phyloP scores from a whole-genome alignment of 1,284 basidiomycete genomes.

The Leccinum subrobustum region DNA sequence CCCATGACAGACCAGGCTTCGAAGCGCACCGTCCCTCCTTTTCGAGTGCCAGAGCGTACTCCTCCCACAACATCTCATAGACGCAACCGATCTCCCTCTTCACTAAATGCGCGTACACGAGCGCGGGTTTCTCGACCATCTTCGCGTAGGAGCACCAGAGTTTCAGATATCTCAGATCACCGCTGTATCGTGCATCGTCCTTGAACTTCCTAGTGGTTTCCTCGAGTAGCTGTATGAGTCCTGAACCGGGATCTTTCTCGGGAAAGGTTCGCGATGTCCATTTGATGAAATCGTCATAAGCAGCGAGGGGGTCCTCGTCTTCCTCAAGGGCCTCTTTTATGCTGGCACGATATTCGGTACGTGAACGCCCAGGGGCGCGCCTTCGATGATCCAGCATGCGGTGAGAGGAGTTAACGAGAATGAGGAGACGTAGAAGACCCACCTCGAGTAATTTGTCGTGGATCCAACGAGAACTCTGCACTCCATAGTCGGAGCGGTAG shows the following conservation, averaged over 20 bases:
- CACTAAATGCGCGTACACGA: constrained; percentile 74
- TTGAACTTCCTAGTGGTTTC: constrained; percentile 78
- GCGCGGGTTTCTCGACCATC: constrained; percentile 53
- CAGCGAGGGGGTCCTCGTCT: constrained; percentile 60
- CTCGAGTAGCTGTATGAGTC: constrained; percentile 71
- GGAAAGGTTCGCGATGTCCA: constrained; percentile 58
- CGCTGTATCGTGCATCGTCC: constrained; percentile 76
- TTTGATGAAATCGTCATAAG: constrained; percentile 59
- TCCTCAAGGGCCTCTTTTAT: constrained; percentile 45
- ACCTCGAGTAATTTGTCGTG: constrained; percentile 18
- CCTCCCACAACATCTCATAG: constrained; percentile 82
- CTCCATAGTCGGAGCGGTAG: constrained; percentile 20
- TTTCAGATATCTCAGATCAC: constrained; percentile 87
- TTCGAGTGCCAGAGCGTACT: constrained; percentile 79
- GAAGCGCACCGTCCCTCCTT: constrained; percentile 66
- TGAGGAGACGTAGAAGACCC: neutral
- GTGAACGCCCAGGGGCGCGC: constrained; percentile 20
- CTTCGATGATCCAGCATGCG: constrained; percentile 12
- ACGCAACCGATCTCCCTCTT: constrained; percentile 78
- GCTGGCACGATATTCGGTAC: constrained; percentile 35
- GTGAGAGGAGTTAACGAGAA: neutral
- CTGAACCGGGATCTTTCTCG: constrained; percentile 46
- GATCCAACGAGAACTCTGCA: constrained; percentile 20
- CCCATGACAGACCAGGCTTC: constrained; percentile 2
- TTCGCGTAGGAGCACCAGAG: constrained; percentile 84